phyloP scores from a whole-genome alignment of 441 rosid genomes.

The Lepidium campestre region DNA sequence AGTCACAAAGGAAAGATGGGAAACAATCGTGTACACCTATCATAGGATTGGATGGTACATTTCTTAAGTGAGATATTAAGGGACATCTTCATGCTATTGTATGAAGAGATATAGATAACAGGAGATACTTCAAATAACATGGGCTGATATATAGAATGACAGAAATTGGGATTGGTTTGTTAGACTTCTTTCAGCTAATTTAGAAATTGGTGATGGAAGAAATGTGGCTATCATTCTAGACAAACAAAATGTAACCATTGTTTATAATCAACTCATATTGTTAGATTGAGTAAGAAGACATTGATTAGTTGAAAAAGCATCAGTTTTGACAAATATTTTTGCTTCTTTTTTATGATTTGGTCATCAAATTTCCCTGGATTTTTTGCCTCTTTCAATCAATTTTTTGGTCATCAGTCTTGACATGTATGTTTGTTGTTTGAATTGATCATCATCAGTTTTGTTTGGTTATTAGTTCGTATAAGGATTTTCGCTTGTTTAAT shows the following conservation, averaged over 20 bases:
- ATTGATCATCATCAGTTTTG: too few relatives aligned
- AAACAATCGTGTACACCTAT: neutral
- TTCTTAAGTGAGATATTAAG: neutral
- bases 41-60: neutral
- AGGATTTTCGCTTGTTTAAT: too few relatives aligned
- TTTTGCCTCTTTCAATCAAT: too few relatives aligned
- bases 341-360: too few relatives aligned
- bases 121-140: neutral
- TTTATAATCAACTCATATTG: too few relatives aligned
- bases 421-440: too few relatives aligned
- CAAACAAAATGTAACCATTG: neutral
- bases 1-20: neutral
- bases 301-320: too few relatives aligned
- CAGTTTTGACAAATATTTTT: too few relatives aligned
- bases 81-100: neutral
- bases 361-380: too few relatives aligned
- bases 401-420: too few relatives aligned
- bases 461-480: too few relatives aligned
- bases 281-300: too few relatives aligned
- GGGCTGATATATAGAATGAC: neutral
- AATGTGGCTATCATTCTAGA: neutral
- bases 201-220: neutral
- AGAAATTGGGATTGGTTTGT: neutral
- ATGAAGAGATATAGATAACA: neutral
- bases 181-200: neutral